These are phyloP conservation scores for Apiospora hydei DNA, from an alignment of 2,329 filamentous ascomycete genomes.

Conservation along the genomic window DNA sequence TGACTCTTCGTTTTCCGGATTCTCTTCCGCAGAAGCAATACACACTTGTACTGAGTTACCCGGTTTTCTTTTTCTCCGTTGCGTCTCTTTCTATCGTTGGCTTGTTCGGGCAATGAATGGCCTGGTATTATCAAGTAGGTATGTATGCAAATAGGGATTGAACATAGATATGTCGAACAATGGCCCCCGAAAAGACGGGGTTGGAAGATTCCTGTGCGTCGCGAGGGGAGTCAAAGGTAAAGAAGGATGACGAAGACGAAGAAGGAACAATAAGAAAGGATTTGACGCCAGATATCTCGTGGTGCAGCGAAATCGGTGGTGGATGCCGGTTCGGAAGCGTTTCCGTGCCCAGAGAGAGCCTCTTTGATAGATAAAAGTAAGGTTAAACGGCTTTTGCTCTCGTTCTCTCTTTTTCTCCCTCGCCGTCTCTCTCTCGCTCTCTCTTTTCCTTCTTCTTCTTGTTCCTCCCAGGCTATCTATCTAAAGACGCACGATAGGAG, in stretches of 20 bases:
- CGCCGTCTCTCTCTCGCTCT: neutral
- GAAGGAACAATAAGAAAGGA: neutral
- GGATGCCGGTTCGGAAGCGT: constrained; percentile 1
- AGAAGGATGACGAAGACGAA: neutral
- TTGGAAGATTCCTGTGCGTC: neutral
- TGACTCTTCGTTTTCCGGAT: neutral
- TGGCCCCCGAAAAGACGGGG: neutral
- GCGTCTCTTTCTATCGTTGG: neutral
- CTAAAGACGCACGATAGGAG: constrained; percentile 22
- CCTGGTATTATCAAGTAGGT: neutral
- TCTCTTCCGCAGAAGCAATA: constrained; percentile 8
- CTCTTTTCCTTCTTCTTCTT: neutral
- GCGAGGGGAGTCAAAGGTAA: neutral
- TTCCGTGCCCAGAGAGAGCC: neutral
- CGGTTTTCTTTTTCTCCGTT: neutral
- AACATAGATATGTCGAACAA: too few relatives aligned
- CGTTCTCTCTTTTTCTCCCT: neutral
- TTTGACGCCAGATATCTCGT: constrained; percentile 3
- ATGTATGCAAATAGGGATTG: neutral
- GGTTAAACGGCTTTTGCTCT: neutral
- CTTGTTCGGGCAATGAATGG: neutral
- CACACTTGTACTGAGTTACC: neutral
- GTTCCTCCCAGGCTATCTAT: neutral
- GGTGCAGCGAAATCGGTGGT: constrained; percentile 10
- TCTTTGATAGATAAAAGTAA: constrained; percentile 8